Base-by-base conservation (phyloP, 306 rosid species). In the Lupinus albus region DNA sequence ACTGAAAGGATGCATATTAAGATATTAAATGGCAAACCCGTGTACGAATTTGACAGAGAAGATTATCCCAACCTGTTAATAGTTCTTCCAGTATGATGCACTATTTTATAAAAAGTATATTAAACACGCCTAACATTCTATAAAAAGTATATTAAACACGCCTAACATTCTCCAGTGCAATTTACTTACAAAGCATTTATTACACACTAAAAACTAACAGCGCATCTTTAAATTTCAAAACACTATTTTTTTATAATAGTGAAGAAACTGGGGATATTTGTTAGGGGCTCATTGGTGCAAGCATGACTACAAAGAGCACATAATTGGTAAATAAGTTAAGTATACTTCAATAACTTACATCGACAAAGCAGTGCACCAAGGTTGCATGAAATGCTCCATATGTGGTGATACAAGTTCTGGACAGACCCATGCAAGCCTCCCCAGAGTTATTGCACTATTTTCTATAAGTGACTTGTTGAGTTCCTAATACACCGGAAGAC, bases 391-490 rank as follows among this genome's bases (percentile, higher is more conserved):
- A 85, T 91, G 97, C 79, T 94, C 97, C 97, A 91, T 94, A 81
- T 91, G 96, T 6, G 97, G 97, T 17, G 97, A 82, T 66, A 91
- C 97, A 80, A 85, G 83, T 73, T 91, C 96, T 14, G 99, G 99
- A 74, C 95, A 91, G 74, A 85, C 99, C 97, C 97, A 94, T 14
- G 92, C 97, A 81, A 94, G 83, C 84, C 99, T 91, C 79, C 99
- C 99, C 70, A 94, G 86, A 49, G 99, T 94, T 71, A 91, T 94
- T 57, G 99, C 99, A 82, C 96, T 86, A 69, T 94, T 94, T 76
- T 94, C 97, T 66, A 86, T 77, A 20, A 94, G 91, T 20, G 99
- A 91, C 75, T 88, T 94, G 81, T 88, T 86, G 61, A 88, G 86
- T 64, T 79, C 96, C 99, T 94, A 82, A 61, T 50, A 72, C 54